phyloP scores from a whole-genome alignment of 78 protist species.

The Bigelowiella natans region DNA sequence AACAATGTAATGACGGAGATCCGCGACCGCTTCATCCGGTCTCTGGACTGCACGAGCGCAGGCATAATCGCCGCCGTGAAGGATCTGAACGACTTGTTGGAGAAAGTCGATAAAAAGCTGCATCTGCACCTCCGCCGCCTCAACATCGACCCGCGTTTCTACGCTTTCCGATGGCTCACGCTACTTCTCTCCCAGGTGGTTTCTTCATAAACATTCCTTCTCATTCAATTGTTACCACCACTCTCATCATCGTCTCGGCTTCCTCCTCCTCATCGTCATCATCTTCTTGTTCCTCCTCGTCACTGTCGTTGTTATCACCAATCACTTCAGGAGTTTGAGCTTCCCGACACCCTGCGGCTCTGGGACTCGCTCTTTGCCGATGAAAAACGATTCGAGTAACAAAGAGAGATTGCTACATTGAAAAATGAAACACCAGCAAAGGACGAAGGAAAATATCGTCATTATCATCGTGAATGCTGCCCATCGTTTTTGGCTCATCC shows the following conservation, averaged over 20 bases:
- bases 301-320: too few relatives aligned
- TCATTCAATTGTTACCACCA: too few relatives aligned
- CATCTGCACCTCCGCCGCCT: not conserved
- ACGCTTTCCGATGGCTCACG: slow-evolving; percentile 32
- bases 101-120: not conserved
- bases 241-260: too few relatives aligned
- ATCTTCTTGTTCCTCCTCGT: too few relatives aligned
- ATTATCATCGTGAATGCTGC: too few relatives aligned
- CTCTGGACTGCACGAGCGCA: not conserved
- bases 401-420: too few relatives aligned
- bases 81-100: not conserved
- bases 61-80: slow-evolving; percentile 15
- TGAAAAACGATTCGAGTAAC: not conserved
- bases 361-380: slow-evolving; percentile 14
- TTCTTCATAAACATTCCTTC: too few relatives aligned
- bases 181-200: slow-evolving; percentile 14
- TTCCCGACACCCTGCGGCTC: slow-evolving; percentile 19
- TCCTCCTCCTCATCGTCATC: too few relatives aligned
- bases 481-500: too few relatives aligned
- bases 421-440: too few relatives aligned
- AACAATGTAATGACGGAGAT: slow-evolving; percentile 19
- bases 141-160: slow-evolving; percentile 10
- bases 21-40: not conserved
- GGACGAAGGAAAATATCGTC: too few relatives aligned
- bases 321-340: slow-evolving; percentile 14